phyloP scores from a whole-genome alignment of 345 rosid species.

The Euphorbia pulcherrima region DNA sequence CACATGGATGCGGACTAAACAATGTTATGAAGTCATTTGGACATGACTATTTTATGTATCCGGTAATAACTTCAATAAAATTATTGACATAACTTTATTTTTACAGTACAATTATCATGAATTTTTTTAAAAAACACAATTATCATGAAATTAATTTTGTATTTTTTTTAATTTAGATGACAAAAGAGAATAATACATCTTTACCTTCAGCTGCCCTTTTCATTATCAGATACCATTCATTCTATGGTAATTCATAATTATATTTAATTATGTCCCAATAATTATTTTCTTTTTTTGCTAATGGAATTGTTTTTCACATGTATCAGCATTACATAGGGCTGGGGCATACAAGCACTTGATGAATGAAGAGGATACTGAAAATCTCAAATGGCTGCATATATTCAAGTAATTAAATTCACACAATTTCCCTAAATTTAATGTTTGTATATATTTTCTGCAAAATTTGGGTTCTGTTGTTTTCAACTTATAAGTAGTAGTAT shows the following conservation, averaged over 20 bases:
- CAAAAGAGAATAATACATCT: conserved; percentile 48
- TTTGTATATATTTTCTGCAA: too few species aligned
- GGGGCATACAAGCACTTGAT: conserved; percentile 43
- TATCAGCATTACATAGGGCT: conserved; percentile 45
- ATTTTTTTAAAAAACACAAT: too few species aligned
- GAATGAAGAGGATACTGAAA: conserved; percentile 48
- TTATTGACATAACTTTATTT: not conserved
- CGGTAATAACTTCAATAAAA: conserved; percentile 28
- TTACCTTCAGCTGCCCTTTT: conserved; percentile 67
- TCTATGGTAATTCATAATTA: conserved; percentile 48
- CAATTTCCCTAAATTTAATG: too few species aligned
- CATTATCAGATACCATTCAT: conserved; percentile 66
- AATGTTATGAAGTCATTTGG: conserved; percentile 66
- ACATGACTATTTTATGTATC: conserved; percentile 67
- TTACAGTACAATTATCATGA: too few species aligned
- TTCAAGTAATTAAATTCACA: conserved; percentile 36
- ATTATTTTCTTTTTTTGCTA: not conserved
- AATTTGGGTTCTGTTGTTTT: too few species aligned
- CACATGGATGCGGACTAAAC: conserved; percentile 52
- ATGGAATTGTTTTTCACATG: not conserved
- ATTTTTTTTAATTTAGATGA: conserved; percentile 36
- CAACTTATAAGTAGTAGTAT: too few species aligned
- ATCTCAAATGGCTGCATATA: conserved; percentile 45
- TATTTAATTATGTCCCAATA: too few species aligned
- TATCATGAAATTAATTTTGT: not conserved